These are phyloP conservation scores for Mycosphaerella arachidis DNA, from an alignment of 2,329 filamentous ascomycete genomes.

Conservation along the genomic window DNA sequence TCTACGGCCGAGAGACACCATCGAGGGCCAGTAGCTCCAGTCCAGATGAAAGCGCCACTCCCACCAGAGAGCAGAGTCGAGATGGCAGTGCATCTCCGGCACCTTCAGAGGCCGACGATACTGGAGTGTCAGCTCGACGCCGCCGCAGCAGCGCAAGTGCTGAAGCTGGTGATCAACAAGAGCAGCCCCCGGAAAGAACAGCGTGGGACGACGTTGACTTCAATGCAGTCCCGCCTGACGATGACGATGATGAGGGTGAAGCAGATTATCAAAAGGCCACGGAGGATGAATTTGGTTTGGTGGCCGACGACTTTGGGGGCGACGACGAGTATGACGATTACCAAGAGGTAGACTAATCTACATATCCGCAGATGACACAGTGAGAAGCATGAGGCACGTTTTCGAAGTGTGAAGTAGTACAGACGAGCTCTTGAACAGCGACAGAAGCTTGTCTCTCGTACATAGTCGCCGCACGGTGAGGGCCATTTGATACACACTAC, in stretches of 20 bases:
- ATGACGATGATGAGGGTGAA: constrained; percentile 45
- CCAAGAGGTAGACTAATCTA: neutral
- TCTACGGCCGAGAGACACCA: constrained; percentile 32
- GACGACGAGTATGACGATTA: neutral
- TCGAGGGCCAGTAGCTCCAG: constrained; percentile 16
- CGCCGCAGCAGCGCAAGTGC: constrained; percentile 2
- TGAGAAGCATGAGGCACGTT: neutral
- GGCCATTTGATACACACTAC: no score
- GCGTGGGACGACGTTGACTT: neutral
- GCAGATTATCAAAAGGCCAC: constrained; percentile 29
- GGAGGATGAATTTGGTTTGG: neutral
- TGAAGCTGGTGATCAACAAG: constrained; percentile 51
- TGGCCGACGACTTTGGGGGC: neutral
- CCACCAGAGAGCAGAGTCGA: constrained; percentile 4
- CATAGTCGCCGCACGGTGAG: neutral
- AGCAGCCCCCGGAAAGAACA: constrained; percentile 43
- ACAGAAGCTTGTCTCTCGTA: neutral
- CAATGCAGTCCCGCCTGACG: constrained; percentile 13
- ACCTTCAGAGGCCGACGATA: neutral
- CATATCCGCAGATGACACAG: neutral
- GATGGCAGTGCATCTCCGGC: neutral
- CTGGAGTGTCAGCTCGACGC: neutral
- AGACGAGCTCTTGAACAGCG: neutral
- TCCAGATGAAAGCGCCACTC: constrained; percentile 10
- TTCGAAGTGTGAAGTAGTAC: neutral